Base-by-base conservation (phyloP, 306 rosid species). In the Vigna angularis region DNA sequence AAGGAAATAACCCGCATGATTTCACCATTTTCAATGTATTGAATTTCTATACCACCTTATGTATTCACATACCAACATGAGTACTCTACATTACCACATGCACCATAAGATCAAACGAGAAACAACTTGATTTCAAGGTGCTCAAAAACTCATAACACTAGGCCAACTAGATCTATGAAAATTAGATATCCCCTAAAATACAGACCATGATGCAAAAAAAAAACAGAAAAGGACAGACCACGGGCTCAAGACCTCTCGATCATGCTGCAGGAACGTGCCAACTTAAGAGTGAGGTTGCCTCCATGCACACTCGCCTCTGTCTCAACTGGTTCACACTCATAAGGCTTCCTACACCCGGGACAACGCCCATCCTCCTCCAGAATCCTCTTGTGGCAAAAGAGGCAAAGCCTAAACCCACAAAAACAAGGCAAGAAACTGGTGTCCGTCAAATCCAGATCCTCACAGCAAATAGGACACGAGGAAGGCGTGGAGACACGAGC, bases 321-420 rank as follows among this genome's bases (percentile, higher is more conserved):
- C 86, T 89, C 88, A 14, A 84, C 69, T 82, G 86, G 84, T 20
- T 81, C 87, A 66, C 82, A 64, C 78, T 91, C 87, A 70, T 95
- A 95, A 4, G 92, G 93, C 90, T 95, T 93, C 91, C 99, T 85
- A 85, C 99, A 95, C 50, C 97, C 97, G 4, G 99, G 99, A 64
- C 99, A 95, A 47, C 99, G 98, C 4, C 94, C 90, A 78, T 93
- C 99, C 73, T 86, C 89, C 69, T 95, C 99, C 12, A 95, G 87
- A 78, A 95, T 95, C 89, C 96, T 95, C 86, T 95, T 95, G 84
- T 95, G 97, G 84, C 99, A 95, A 86, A 95, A 95, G 57, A 95
- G 99, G 82, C 99, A 95, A 75, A 95, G 93, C 88, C 96, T 86
- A 77, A 91, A 95, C 36, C 99, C 98, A 38, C 99, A 95, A 65